These are phyloP conservation scores for Ceratocystis huliohia DNA, from an alignment of 2,329 filamentous ascomycete species.

Conservation along the genomic window DNA sequence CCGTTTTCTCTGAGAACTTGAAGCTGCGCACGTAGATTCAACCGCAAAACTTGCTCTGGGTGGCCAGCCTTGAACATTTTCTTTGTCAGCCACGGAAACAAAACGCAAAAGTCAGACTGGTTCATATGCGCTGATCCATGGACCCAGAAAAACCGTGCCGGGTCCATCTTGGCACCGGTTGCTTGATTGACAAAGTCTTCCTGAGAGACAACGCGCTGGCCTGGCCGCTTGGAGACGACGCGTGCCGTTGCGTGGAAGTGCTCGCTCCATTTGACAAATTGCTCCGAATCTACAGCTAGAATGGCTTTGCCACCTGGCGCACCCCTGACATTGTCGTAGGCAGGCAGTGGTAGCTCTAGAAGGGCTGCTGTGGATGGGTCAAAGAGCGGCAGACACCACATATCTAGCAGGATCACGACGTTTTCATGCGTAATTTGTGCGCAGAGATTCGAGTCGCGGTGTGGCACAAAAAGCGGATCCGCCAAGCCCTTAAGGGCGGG, in stretches of 20 bases:
- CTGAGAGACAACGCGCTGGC: conserved; percentile 32
- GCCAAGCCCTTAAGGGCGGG: conserved; percentile 37
- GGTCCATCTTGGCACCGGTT: conserved; percentile 27
- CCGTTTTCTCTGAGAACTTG: conserved; percentile 42
- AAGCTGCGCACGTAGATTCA: conserved; percentile 47
- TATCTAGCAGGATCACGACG: conserved; percentile 59
- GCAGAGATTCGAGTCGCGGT: conserved; percentile 41
- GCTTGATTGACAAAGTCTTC: conserved; percentile 27
- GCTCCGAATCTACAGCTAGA: conserved; percentile 60
- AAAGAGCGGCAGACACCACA: conserved; percentile 65
- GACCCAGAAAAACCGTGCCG: conserved; percentile 64
- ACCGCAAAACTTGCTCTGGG: conserved; percentile 44
- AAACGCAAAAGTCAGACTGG: conserved; percentile 70
- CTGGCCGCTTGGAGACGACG: conserved; percentile 46
- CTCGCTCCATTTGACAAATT: conserved; percentile 65
- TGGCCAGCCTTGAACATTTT: conserved; percentile 45
- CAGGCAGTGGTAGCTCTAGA: conserved; percentile 59
- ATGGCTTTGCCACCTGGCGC: conserved; percentile 46
- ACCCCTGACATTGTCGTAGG: conserved; percentile 41
- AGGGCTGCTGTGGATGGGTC: conserved; percentile 50
- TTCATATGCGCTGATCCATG: conserved; percentile 62
- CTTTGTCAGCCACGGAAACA: conserved; percentile 61
- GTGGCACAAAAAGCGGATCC: conserved; percentile 49
- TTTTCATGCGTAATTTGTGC: conserved; percentile 56
- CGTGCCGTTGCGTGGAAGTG: conserved; percentile 59